Evolutionary conservation across 306 rosid species (phyloP).

Genomic region (Elaeagnus macrophylla): DNA sequence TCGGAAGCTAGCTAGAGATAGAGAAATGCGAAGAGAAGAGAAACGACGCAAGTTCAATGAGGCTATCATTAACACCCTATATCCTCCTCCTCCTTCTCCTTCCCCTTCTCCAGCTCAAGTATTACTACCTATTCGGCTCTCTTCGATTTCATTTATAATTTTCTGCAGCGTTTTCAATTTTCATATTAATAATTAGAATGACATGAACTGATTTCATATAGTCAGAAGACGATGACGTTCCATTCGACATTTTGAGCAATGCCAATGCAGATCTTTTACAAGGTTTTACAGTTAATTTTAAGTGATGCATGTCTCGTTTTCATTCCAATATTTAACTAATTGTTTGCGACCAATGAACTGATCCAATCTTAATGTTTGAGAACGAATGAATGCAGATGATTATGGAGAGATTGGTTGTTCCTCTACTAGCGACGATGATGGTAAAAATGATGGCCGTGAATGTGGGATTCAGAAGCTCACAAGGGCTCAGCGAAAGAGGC

Average conservation of each 20-base stretch:
- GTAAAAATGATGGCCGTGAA: slow-evolving; percentile 8
- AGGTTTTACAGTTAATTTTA: slow-evolving; percentile 25
- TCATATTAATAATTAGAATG: neutral
- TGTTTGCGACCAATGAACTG: neutral
- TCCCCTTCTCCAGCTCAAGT: slow-evolving; percentile 3
- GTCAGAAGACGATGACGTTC: slow-evolving; percentile 18
- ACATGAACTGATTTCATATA: neutral
- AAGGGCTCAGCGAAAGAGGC: slow-evolving; percentile 63
- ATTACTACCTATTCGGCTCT: neutral
- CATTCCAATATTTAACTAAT: neutral
- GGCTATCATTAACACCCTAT: slow-evolving; percentile 48
- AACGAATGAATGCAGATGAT: slow-evolving; percentile 1
- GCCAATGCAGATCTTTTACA: slow-evolving; percentile 18
- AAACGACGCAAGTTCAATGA: slow-evolving; percentile 58
- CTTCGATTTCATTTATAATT: neutral
- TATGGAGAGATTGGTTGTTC: slow-evolving; percentile 23
- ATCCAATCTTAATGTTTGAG: neutral
- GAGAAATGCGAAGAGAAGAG: slow-evolving; percentile 37
- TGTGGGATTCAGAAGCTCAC: slow-evolving; percentile 28
- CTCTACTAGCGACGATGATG: slow-evolving; percentile 18
- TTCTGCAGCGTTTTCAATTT: no score
- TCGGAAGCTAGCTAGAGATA: no score
- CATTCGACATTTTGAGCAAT: slow-evolving; percentile 3
- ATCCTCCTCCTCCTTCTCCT: slow-evolving; percentile 35
- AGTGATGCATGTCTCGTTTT: neutral